Evolutionary conservation across 805 yeast species (phyloP).

Genomic region (Tetrapisispora nanseiensis): DNA sequence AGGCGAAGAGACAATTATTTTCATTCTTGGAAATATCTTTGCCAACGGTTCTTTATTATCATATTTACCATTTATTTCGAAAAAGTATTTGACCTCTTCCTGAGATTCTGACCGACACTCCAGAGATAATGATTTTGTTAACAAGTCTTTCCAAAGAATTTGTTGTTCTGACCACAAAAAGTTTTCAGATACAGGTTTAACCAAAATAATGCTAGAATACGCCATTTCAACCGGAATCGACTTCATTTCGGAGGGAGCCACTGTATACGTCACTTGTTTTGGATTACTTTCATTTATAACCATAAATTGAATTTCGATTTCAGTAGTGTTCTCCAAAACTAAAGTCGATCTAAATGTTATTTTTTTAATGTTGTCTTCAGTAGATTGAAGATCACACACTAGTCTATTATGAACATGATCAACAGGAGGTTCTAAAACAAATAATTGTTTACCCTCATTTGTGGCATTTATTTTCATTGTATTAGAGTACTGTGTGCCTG

Average conservation of each 20-base stretch:
- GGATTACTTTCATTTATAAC: slow-evolving; percentile 26
- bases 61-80: slow-evolving; percentile 62
- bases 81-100: slow-evolving; percentile 41
- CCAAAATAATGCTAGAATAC: slow-evolving; percentile 43
- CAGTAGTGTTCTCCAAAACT: slow-evolving; percentile 56
- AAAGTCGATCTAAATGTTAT: slow-evolving; percentile 73
- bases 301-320: slow-evolving; percentile 42
- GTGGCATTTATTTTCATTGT: slow-evolving; percentile 54
- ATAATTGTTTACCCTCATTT: slow-evolving; percentile 75
- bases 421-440: slow-evolving; percentile 53
- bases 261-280: slow-evolving; percentile 26
- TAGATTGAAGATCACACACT: slow-evolving; percentile 57
- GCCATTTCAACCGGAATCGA: slow-evolving; percentile 70
- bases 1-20: slow-evolving; percentile 70
- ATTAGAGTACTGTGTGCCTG: slow-evolving; percentile 46
- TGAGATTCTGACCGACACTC: slow-evolving; percentile 46
- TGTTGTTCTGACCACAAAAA: slow-evolving; percentile 61
- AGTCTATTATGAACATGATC: slow-evolving; percentile 62
- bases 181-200: slow-evolving; percentile 52
- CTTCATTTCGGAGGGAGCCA: slow-evolving; percentile 47
- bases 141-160: slow-evolving; percentile 56
- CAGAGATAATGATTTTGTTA: slow-evolving; percentile 42
- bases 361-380: slow-evolving; percentile 69
- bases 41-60: slow-evolving; percentile 62
- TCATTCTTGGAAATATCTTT: slow-evolving; percentile 75